phyloP scores from a whole-genome alignment of 345 rosid genomes.

The Ailanthus altissimus region DNA sequence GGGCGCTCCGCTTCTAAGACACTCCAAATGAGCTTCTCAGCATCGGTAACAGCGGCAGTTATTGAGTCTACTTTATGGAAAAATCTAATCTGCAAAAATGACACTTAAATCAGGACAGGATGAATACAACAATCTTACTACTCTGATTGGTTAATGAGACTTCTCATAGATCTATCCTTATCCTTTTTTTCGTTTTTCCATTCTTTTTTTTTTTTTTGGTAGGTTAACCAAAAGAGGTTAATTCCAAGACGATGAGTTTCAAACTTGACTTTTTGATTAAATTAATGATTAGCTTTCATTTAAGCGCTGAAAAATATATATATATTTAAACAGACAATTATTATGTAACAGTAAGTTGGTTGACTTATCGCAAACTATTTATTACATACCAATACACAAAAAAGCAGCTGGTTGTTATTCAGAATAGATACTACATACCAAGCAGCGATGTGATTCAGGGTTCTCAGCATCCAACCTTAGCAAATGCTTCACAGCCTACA shows the following conservation, averaged over 20 bases:
- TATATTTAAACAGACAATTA: background rate
- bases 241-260: too few relatives aligned
- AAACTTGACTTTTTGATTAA: too few relatives aligned
- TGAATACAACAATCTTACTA: background rate
- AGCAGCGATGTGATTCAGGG: conserved; percentile 85
- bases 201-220: too few relatives aligned
- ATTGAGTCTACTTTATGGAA: conserved; percentile 67
- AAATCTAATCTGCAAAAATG: conserved; percentile 66
- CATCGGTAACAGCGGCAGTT: conserved; percentile 61
- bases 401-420: background rate
- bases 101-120: conserved; percentile 14
- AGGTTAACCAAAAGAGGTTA: too few relatives aligned
- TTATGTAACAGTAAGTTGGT: background rate
- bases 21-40: conserved; percentile 85
- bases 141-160: background rate
- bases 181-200: too few relatives aligned
- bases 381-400: background rate
- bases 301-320: background rate
- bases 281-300: background rate
- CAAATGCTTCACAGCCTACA: conserved; percentile 88
- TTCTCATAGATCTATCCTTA: too few relatives aligned
- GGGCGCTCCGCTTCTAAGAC: conserved; percentile 92
- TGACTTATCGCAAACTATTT: background rate
- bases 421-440: conserved; percentile 51
- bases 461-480: conserved; percentile 80